Evolutionary conservation across 306 rosid genomes (phyloP).

Genomic region (Vachellia collinsii): DNA sequence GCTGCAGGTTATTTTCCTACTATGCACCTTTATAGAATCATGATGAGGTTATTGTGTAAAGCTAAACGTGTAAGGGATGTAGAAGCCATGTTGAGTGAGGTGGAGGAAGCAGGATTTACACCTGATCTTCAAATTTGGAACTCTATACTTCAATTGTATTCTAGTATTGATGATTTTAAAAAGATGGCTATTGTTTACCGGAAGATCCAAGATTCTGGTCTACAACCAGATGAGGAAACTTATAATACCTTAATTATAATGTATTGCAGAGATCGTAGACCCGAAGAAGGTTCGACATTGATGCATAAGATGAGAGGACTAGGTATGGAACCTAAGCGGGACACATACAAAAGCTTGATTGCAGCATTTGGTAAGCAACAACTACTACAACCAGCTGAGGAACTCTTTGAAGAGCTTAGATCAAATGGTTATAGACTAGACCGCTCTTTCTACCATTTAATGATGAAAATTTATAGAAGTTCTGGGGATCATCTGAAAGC

Average conservation of each 20-base stretch:
- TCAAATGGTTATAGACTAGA: conserved; percentile 66
- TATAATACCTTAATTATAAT: conserved; percentile 73
- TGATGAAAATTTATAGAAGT: conserved; percentile 88
- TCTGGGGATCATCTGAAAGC: conserved; percentile 81
- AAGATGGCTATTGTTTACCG: conserved; percentile 62
- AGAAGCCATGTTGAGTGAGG: conserved; percentile 78
- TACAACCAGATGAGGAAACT: conserved; percentile 79
- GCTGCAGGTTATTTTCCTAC: conserved; percentile 94
- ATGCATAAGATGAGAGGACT: conserved; percentile 82
- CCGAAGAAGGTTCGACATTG: conserved; percentile 83
- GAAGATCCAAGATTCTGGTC: conserved; percentile 65
- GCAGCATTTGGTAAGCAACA: conserved; percentile 81
- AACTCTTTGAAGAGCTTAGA: conserved; percentile 88
- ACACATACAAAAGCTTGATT: conserved; percentile 89
- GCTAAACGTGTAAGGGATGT: conserved; percentile 76
- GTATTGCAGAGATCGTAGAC: conserved; percentile 90
- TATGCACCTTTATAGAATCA: conserved; percentile 80
- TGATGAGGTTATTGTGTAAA: conserved; percentile 73
- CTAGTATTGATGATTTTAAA: conserved; percentile 69
- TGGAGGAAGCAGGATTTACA: conserved; percentile 85
- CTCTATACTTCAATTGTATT: conserved; percentile 72
- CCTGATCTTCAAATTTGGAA: conserved; percentile 85
- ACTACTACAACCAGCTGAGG: conserved; percentile 75
- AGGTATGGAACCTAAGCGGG: conserved; percentile 74
- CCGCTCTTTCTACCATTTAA: conserved; percentile 87